These are phyloP conservation scores for Alternaria novae-zelandiae DNA, from an alignment of 2,329 filamentous ascomycete genomes.

Conservation along the genomic window DNA sequence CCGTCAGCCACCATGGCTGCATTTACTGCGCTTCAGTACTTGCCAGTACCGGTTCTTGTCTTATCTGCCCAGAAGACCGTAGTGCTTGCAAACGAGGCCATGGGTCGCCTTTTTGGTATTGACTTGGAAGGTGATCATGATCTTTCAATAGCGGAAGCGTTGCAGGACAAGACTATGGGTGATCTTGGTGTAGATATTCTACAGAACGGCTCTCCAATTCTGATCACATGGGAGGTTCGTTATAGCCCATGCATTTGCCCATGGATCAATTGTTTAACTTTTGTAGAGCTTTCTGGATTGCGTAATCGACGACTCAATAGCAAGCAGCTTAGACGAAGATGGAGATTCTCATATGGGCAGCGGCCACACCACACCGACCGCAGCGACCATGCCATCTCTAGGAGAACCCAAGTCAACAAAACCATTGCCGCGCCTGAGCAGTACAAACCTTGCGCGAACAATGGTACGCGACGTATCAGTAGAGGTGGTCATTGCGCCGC, in stretches of 20 bases:
- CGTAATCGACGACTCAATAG: constrained; percentile 48
- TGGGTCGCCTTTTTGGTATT: constrained; percentile 72
- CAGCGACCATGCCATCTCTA: constrained; percentile 12
- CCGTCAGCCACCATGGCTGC: constrained; percentile 40
- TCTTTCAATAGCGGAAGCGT: constrained; percentile 60
- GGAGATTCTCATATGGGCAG: constrained; percentile 24
- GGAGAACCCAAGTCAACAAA: constrained; percentile 7
- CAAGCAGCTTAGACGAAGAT: constrained; percentile 14
- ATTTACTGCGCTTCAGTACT: constrained; percentile 69
- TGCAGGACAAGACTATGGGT: constrained; percentile 70
- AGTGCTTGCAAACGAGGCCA: constrained; percentile 76
- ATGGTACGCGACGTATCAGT: constrained; percentile 67
- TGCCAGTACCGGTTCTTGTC: constrained; percentile 75
- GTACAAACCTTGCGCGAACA: constrained; percentile 46
- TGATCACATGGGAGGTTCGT: constrained; percentile 58
- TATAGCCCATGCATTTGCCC: neutral
- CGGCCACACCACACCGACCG: constrained; percentile 40
- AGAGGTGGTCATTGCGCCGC: constrained; percentile 69
- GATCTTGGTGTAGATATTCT: constrained; percentile 77
- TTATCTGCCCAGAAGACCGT: constrained; percentile 73
- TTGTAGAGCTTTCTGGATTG: constrained; percentile 52
- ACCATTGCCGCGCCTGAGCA: constrained; percentile 37
- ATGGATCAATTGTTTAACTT: constrained; percentile 13
- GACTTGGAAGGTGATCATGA: constrained; percentile 54
- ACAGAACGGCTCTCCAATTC: constrained; percentile 65